Percentiles rank a stretch among this genome's conserved stretches.
phyloP scores from a whole-genome alignment of 345 rosid genomes.

The Acer yangbiense region DNA sequence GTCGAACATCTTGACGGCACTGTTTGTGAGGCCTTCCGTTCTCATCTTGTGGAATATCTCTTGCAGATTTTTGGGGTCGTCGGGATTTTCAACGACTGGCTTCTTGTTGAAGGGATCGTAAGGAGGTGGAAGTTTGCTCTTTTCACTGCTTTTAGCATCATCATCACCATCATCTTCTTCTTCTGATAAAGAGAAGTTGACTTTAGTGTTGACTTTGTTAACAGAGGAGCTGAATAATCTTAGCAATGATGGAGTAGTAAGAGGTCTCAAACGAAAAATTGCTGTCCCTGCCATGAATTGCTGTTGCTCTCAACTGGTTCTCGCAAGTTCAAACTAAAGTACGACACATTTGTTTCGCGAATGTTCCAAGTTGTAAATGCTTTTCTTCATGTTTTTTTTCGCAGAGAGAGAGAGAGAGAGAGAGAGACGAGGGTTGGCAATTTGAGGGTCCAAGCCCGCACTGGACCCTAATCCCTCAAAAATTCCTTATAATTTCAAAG shows the following conservation, averaged over 20 bases:
- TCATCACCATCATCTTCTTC: slow-evolving; percentile 37
- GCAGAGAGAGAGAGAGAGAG: too few species aligned
- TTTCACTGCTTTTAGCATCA: neutral
- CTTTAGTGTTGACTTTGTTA: slow-evolving; percentile 49
- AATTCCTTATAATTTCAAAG: too few species aligned
- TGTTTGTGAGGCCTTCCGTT: slow-evolving; percentile 48
- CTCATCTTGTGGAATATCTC: slow-evolving; percentile 66
- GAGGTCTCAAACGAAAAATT: neutral
- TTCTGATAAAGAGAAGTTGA: slow-evolving; percentile 66
- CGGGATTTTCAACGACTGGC: slow-evolving; percentile 46
- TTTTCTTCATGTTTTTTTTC: too few species aligned
- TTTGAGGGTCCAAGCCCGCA: too few species aligned
- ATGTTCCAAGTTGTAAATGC: too few species aligned
- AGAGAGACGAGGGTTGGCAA: too few species aligned
- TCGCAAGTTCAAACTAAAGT: too few species aligned
- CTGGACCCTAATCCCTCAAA: too few species aligned
- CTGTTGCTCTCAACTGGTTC: too few species aligned
- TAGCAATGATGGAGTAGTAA: neutral
- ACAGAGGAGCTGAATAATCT: slow-evolving; percentile 22
- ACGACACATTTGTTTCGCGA: too few species aligned
- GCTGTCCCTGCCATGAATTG: neutral
- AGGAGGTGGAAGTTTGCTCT: slow-evolving; percentile 57
- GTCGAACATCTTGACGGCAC: slow-evolving; percentile 87
- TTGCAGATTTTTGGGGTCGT: slow-evolving; percentile 69
- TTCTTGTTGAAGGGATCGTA: slow-evolving; percentile 65